Conservation (phyloP, 768 basidiomycete species). For the Suillus placidus region DNA sequence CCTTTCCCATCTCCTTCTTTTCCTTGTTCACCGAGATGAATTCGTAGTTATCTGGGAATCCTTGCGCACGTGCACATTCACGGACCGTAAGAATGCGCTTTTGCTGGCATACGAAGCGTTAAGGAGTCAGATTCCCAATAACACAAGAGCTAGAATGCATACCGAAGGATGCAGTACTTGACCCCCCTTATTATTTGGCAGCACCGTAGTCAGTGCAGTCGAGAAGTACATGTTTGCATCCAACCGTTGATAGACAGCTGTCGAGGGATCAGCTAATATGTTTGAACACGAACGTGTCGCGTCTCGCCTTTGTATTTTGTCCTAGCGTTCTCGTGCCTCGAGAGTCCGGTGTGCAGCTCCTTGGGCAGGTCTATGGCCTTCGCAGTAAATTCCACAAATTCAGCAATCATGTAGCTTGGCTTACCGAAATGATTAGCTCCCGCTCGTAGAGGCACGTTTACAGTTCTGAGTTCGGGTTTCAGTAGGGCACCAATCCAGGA, state of each 20-base stretch:
- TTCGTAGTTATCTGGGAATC: constrained; percentile 73
- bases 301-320: constrained; percentile 31
- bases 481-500: background rate
- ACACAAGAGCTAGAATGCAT: constrained; percentile 16
- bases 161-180: constrained; percentile 50
- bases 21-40: constrained; percentile 52
- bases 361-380: constrained; percentile 44
- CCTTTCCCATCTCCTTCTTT: constrained; percentile 17
- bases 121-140: constrained; percentile 1
- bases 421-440: constrained; percentile 55
- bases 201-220: constrained; percentile 62
- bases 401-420: constrained; percentile 12
- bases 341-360: constrained; percentile 40
- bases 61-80: constrained; percentile 75
- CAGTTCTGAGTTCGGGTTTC: background rate
- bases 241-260: constrained; percentile 61
- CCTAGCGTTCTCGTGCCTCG: constrained; percentile 31
- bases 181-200: constrained; percentile 53
- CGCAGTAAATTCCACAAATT: constrained; percentile 1
- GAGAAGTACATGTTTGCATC: constrained; percentile 55
- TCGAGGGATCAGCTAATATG: background rate
- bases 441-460: constrained; percentile 53
- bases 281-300: background rate
- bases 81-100: constrained; percentile 66
- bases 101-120: constrained; percentile 48